Percentiles rank a stretch among this genome's conserved stretches.
These are phyloP conservation scores for Chrysoporthe deuterocubensis DNA, from an alignment of 2,329 filamentous ascomycete genomes.

Conservation along the genomic window DNA sequence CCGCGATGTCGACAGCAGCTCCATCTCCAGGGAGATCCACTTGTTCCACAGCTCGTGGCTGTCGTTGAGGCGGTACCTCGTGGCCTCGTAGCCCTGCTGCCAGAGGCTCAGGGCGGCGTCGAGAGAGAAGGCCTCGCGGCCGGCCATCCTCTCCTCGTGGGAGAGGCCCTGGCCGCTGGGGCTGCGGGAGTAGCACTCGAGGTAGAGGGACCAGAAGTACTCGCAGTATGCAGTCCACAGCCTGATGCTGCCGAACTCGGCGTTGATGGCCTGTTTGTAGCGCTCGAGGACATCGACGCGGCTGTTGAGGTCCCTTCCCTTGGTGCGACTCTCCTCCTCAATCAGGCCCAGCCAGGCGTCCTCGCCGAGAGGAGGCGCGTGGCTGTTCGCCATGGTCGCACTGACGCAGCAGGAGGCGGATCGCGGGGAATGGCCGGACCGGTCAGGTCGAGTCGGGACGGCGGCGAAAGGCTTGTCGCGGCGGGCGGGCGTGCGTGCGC, in stretches of 20 bases:
- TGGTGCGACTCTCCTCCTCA: conserved; percentile 65
- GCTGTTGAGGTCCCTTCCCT: conserved; percentile 65
- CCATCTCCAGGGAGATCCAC: conserved; percentile 73
- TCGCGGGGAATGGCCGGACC: conserved; percentile 9
- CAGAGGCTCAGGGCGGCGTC: conserved; percentile 70
- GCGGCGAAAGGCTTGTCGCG: conserved; percentile 8
- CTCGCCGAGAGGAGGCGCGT: conserved; percentile 66
- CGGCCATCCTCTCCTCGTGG: conserved; percentile 70
- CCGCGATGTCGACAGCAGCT: conserved; percentile 63
- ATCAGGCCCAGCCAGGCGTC: conserved; percentile 78
- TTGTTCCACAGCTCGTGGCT: conserved; percentile 81
- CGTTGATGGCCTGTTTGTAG: conserved; percentile 69
- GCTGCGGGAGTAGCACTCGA: conserved; percentile 59
- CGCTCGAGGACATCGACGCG: conserved; percentile 73
- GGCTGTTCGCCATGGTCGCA: conserved; percentile 44
- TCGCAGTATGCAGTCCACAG: conserved; percentile 81
- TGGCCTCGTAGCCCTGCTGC: conserved; percentile 72
- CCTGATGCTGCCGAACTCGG: conserved; percentile 74
- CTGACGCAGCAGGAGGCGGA: conserved; percentile 1
- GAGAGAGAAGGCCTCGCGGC: conserved; percentile 72
- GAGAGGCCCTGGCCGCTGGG: conserved; percentile 57
- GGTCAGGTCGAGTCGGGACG: neutral
- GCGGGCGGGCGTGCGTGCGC: conserved; percentile 5
- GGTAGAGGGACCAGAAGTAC: conserved; percentile 74
- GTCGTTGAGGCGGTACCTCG: conserved; percentile 74